These are phyloP conservation scores for Penicilliopsis zonata DNA, from an alignment of 495 filamentous ascomycete species.

Conservation along the genomic window DNA sequence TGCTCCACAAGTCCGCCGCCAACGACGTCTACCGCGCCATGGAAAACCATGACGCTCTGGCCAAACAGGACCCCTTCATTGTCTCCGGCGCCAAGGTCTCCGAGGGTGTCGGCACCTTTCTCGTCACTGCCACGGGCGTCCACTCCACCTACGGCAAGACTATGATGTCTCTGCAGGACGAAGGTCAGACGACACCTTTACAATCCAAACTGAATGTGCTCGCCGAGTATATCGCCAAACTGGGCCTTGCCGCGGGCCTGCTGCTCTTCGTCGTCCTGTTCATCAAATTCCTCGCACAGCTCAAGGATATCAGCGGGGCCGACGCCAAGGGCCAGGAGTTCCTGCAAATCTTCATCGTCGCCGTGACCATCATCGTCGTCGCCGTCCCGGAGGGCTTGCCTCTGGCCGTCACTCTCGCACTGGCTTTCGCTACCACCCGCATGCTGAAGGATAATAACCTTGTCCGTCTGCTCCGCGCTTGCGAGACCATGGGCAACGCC, in stretches of 20 bases:
- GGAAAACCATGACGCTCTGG: constrained; percentile 57
- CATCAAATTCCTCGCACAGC: constrained; percentile 69
- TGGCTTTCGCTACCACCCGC: constrained; percentile 87
- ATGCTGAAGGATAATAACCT: constrained; percentile 96
- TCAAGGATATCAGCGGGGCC: constrained; percentile 43
- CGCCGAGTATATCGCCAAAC: constrained; percentile 88
- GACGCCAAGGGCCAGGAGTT: constrained; percentile 77
- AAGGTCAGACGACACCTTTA: constrained; percentile 85
- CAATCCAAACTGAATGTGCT: constrained; percentile 86
- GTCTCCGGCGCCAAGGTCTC: constrained; percentile 86
- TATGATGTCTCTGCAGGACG: constrained; percentile 85
- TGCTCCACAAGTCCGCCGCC: constrained; percentile 57
- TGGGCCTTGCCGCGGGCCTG: constrained; percentile 71
- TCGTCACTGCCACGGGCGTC: constrained; percentile 81
- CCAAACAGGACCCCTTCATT: constrained; percentile 89
- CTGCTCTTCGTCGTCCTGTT: constrained; percentile 85
- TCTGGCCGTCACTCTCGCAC: constrained; percentile 81
- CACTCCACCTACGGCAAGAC: constrained; percentile 84
- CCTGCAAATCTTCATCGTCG: constrained; percentile 86
- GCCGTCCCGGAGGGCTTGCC: constrained; percentile 91
- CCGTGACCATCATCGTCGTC: constrained; percentile 90
- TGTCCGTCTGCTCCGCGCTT: constrained; percentile 80
- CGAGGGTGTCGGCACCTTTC: constrained; percentile 77
- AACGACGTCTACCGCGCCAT: constrained; percentile 76
- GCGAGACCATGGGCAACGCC: constrained; percentile 98